Evolutionary conservation across 2,329 filamentous ascomycete genomes (phyloP), one percentile per base, ranked within the genome.

Genomic region (Lecanicillium sp.): DNA sequence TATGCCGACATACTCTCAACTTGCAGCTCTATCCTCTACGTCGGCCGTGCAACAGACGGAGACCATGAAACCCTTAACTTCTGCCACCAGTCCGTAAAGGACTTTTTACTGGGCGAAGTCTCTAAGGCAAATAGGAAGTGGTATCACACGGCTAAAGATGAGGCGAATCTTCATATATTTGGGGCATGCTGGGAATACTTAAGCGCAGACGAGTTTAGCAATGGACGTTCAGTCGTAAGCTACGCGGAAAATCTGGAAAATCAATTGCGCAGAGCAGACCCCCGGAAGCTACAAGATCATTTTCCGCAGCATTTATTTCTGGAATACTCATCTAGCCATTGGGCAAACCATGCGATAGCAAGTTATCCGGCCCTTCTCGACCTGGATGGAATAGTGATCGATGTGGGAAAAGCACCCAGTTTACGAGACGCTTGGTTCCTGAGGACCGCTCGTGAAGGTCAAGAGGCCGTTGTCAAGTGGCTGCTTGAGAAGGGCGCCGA

Each of bases 1-100:
- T 44, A 44, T 31, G 13, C 18, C 16, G 42, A 44, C 15, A 36
- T 44, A 29, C 25, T 36, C 9, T 39, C 35, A 5, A 33, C 19
- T 3, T 44, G 35, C 15, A 42, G 35, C 32, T 42, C 39, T 7
- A 39, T 41, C 14, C 7, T 44, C 18, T 29, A 13, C n/a, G n/a
- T n/a, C n/a, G n/a, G n/a, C n/a, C n/a, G n/a, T 22, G 28, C 13
- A 15, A 15, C 8, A n/a, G n/a, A 16, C 29, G 17, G 16, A 28
- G 31, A 29, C 12, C 27, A 43, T n/a, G 28, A 13, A 37, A 44
- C 22, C 17, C 20, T 44, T 29, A 41, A 42, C 35, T 44, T 44
- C 18, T 44, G 35, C 9, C 35, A 44, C 28, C 32, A 44, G 22
- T 42, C 42, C 14, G 35, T 39, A 28, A 41, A 44, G 28, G 42